Evolutionary conservation across 495 filamentous ascomycete species (phyloP), one percentile per base, ranked within the genome.

Genomic region (Aspergillus diversus): DNA sequence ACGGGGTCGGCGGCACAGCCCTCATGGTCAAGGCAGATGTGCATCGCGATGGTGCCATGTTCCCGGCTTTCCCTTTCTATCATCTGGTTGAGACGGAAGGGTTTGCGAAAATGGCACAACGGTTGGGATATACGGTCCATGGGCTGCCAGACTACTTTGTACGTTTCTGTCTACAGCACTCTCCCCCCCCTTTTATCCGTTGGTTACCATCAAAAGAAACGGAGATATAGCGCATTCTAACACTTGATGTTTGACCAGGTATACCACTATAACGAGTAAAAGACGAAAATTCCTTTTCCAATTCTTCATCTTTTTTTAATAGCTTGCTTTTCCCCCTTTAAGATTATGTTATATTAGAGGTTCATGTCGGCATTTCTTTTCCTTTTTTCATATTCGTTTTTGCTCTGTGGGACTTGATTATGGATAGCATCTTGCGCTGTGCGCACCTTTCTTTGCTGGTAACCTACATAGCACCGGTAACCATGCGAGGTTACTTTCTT

Each of bases 91-190:
- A 99, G 80, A 98, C 96, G 5, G 95, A 99, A 72, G 95, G 95
- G 0, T 99, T 99, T 70, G 94, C 96, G 13, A 97, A 93, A 77
- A 99, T 99, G 95, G 94, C 92, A 17, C 87, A 81, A 67, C 82
- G 95, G 60, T 75, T 99, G 69, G 92, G 92, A 17, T 97, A 93
- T 86, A 80, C 86, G 57, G 84, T 90, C 50, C 90, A 83, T 70
- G 95, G 95, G 5, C 69, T 99, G 69, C 95, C 95, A 37, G 96
- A 99, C 80, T 99, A 99, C 78, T 92, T 96, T 81, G 95, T 98
- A 80, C 71, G 85, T 83, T 32, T 9, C 21, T 27, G 21, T 27
- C 21, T 27, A 27, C 21, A 27, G 21, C 21, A 27, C 21, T 27
- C 21, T 2, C 21, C 21, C 21, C 21, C 21, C 21, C 21, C 21